Conservation (phyloP, 2,329 filamentous ascomycete genomes). For the Cercospora sojina region DNA sequence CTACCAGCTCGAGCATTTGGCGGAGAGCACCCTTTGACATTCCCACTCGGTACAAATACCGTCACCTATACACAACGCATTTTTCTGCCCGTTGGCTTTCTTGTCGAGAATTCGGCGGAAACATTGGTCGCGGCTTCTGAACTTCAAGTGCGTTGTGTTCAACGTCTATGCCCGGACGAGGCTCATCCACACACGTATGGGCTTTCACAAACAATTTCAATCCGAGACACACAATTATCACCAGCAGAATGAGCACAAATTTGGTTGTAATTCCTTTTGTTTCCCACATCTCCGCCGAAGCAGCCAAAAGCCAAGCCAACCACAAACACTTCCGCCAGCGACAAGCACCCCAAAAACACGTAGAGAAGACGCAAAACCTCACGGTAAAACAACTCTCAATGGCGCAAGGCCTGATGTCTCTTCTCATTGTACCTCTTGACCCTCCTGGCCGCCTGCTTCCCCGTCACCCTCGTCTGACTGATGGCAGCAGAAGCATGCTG, state of each 20-base stretch:
- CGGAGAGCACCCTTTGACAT: not conserved
- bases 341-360: not conserved
- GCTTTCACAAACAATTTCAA: not conserved
- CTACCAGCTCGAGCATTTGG: not conserved
- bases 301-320: not conserved
- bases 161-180: not conserved
- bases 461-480: not conserved
- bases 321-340: not conserved
- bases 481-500: slow-evolving; percentile 1
- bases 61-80: not conserved
- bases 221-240: not conserved
- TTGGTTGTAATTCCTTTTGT: not conserved
- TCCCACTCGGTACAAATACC: not conserved
- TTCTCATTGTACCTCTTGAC: not conserved
- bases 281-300: not conserved
- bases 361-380: not conserved
- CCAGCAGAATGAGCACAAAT: not conserved
- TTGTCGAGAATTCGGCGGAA: not conserved
- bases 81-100: not conserved
- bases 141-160: too few species aligned
- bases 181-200: not conserved
- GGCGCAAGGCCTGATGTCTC: not conserved
- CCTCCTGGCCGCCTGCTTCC: not conserved
- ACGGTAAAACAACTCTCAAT: not conserved
- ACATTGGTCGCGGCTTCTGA: not conserved